Evolutionary conservation across 345 rosid species (phyloP).

Genomic region (Aquilaria malaccensis): DNA sequence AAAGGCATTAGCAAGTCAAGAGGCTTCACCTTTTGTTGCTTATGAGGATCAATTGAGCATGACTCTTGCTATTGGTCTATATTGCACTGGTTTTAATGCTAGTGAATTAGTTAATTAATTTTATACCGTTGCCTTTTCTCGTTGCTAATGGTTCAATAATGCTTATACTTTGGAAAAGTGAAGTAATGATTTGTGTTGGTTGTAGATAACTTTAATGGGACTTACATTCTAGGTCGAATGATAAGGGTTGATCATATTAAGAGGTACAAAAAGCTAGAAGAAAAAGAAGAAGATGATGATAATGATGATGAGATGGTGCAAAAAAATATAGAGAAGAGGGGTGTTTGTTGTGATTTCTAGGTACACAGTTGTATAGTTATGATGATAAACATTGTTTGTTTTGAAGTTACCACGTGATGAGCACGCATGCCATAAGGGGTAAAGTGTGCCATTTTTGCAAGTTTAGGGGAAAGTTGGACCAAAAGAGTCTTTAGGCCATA

Average conservation of each 20-base stretch:
- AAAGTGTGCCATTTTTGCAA: too few relatives aligned
- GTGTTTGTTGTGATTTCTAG: slow-evolving; percentile 88
- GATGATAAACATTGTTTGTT: too few relatives aligned
- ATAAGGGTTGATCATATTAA: slow-evolving; percentile 71
- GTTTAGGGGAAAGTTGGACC: too few relatives aligned
- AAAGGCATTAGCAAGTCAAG: slow-evolving; percentile 86
- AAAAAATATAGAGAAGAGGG: slow-evolving; percentile 79
- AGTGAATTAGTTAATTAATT: not conserved
- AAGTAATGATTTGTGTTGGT: slow-evolving; percentile 5
- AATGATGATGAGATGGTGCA: slow-evolving; percentile 47
- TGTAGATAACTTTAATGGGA: slow-evolving; percentile 84
- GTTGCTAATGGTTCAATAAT: not conserved
- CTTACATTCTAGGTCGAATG: slow-evolving; percentile 59
- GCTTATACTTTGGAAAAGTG: not conserved
- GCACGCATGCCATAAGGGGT: too few relatives aligned
- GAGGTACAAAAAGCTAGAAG: slow-evolving; percentile 69
- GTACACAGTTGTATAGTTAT: too few relatives aligned
- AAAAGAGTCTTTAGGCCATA: too few relatives aligned
- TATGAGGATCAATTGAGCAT: slow-evolving; percentile 96
- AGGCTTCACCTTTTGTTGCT: slow-evolving; percentile 81
- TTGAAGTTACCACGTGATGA: too few relatives aligned
- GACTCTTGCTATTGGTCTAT: slow-evolving; percentile 80
- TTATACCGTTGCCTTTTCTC: not conserved
- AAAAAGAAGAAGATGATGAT: slow-evolving; percentile 73
- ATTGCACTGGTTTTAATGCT: slow-evolving; percentile 2